Evolutionary conservation across 441 rosid species (phyloP).

Genomic region (Kokia cookei): DNA sequence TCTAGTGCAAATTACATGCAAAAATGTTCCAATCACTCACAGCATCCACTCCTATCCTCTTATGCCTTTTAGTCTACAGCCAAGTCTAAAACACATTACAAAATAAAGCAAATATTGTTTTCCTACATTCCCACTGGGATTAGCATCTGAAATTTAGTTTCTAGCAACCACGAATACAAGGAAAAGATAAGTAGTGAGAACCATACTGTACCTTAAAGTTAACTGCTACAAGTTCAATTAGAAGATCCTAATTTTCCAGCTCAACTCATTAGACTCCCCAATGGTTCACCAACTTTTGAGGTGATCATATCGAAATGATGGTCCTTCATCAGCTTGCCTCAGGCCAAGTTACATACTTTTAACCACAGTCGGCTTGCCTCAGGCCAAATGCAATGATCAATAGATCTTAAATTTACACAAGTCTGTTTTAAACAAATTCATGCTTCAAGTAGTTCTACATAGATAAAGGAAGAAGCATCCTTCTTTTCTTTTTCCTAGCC

Average conservation of each 20-base stretch:
- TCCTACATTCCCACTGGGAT: not conserved
- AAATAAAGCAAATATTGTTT: not conserved
- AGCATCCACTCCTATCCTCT: not conserved
- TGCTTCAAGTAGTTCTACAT: conserved; percentile 43
- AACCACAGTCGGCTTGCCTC: not conserved
- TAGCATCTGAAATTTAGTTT: conserved; percentile 1
- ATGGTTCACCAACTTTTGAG: not conserved
- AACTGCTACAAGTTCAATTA: not conserved
- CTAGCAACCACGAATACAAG: conserved; percentile 3
- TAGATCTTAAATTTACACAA: conserved; percentile 23
- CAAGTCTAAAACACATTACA: not conserved
- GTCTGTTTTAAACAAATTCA: conserved; percentile 13
- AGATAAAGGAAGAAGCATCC: conserved; percentile 98
- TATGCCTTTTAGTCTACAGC: conserved; percentile 2
- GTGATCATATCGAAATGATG: not conserved
- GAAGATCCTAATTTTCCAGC: conserved; percentile 1
- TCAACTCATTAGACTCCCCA: not conserved
- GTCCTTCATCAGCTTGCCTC: not conserved
- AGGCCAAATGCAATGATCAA: conserved; percentile 13
- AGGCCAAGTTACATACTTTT: not conserved
- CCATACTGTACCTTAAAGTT: not conserved
- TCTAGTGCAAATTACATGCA: not conserved
- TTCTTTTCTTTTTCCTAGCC: conserved; percentile 81
- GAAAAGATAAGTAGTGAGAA: not conserved
- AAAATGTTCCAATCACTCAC: not conserved